These are phyloP conservation scores for Pistacia vera DNA, from an alignment of 345 rosid genomes.

Conservation along the genomic window DNA sequence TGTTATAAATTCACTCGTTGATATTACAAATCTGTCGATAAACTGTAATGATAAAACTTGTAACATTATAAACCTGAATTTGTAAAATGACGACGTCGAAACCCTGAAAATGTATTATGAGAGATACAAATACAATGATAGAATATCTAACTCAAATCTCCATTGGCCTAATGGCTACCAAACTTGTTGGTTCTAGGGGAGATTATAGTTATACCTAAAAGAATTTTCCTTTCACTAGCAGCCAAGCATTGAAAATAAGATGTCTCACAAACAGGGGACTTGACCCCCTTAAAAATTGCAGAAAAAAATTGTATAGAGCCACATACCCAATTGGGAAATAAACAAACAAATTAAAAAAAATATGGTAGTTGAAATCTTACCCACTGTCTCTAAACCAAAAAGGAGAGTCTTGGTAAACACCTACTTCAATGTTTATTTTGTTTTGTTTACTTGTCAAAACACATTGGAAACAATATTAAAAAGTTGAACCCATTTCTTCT, in stretches of 20 bases:
- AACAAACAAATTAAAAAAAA: background rate
- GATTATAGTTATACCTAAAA: background rate
- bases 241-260: background rate
- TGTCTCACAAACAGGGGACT: background rate
- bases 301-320: slow-evolving; percentile 16
- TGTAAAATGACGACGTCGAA: too few species aligned
- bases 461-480: background rate
- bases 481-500: background rate
- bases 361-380: background rate
- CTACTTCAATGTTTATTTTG: background rate
- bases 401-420: background rate
- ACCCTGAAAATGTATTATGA: background rate
- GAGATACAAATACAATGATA: background rate
- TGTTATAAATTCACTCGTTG: too few species aligned
- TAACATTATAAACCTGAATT: too few species aligned
- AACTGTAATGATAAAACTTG: too few species aligned
- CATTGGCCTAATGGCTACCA: slow-evolving; percentile 13
- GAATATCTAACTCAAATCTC: background rate
- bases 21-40: too few species aligned
- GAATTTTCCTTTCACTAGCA: background rate
- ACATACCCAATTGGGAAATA: background rate
- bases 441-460: background rate
- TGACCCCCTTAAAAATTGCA: background rate
- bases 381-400: background rate
- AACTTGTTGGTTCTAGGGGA: background rate